These are phyloP conservation scores for Bacidia gigantensis DNA, from an alignment of 495 filamentous ascomycete genomes.

Conservation along the genomic window DNA sequence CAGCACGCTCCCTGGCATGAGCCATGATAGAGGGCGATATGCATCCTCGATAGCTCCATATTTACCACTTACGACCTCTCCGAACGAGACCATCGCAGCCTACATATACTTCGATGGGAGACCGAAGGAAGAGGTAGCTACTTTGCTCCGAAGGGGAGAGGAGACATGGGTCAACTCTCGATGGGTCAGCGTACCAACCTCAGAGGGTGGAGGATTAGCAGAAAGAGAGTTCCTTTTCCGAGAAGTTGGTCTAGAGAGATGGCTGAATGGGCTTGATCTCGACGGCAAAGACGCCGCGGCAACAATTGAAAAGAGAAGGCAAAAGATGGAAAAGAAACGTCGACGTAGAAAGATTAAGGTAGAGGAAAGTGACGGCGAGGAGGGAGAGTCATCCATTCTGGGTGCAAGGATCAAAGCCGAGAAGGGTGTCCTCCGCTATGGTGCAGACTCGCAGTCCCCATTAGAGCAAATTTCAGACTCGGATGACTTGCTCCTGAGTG, in stretches of 20 bases:
- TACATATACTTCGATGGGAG: conserved; percentile 99
- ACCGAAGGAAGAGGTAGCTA: conserved; percentile 92
- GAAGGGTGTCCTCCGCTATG: conserved; percentile 62
- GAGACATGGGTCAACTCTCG: conserved; percentile 98
- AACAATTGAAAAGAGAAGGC: conserved; percentile 72
- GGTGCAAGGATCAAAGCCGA: conserved; percentile 17
- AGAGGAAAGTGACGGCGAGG: conserved; percentile 36
- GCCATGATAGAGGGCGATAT: conserved; percentile 39
- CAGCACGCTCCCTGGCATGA: conserved; percentile 49
- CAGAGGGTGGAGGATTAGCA: conserved; percentile 84
- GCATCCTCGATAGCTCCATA: conserved; percentile 60
- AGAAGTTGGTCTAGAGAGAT: conserved; percentile 88
- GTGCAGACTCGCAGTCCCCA: conserved; percentile 55
- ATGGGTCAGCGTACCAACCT: conserved; percentile 88
- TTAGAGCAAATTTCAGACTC: conserved; percentile 61
- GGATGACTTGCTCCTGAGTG: conserved; percentile 45
- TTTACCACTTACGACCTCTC: conserved; percentile 70
- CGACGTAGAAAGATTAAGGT: conserved; percentile 44
- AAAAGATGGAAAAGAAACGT: conserved; percentile 77
- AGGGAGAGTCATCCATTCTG: conserved; percentile 27
- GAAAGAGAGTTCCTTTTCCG: conserved; percentile 96
- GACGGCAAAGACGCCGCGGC: conserved; percentile 78
- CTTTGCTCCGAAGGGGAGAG: conserved; percentile 78
- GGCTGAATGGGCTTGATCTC: conserved; percentile 88
- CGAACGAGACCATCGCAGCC: conserved; percentile 92